phyloP scores from a whole-genome alignment of 2,329 filamentous ascomycete genomes.

The Diaporthe citrichinensis region DNA sequence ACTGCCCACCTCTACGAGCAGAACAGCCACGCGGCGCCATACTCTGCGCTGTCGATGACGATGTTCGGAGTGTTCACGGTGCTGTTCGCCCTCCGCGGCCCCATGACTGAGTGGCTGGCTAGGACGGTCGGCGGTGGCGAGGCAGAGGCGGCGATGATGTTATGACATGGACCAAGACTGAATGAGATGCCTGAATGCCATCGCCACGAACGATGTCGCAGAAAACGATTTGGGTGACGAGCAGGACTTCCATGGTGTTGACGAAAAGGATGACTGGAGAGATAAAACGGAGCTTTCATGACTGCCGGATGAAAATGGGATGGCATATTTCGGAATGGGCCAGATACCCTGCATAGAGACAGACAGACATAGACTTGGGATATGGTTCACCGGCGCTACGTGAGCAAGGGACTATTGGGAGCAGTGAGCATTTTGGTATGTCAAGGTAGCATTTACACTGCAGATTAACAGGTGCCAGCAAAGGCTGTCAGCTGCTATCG shows the following conservation, averaged over 20 bases:
- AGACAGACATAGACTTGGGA: constrained; percentile 23
- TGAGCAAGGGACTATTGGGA: neutral
- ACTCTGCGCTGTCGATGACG: constrained; percentile 71
- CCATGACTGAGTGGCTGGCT: constrained; percentile 57
- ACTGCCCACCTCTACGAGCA: constrained; percentile 70
- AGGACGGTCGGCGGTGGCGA: constrained; percentile 46
- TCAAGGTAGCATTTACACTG: constrained; percentile 6
- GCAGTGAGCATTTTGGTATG: neutral
- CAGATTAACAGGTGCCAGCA: neutral
- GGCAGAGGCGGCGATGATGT: constrained; percentile 39
- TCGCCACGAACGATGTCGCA: neutral
- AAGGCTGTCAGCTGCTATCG: no score
- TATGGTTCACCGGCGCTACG: neutral
- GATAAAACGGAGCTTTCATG: neutral
- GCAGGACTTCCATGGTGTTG: neutral
- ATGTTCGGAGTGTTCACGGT: constrained; percentile 70
- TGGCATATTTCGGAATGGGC: neutral
- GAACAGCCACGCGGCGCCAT: constrained; percentile 66
- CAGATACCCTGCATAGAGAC: constrained; percentile 37
- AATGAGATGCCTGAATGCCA: no score
- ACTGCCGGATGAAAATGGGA: neutral
- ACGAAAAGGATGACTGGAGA: neutral
- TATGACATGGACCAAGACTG: neutral
- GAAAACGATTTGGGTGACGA: neutral
- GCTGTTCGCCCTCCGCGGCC: constrained; percentile 64